A percentile compares a stretch with the other conserved stretches of the same genome.
phyloP scores from a whole-genome alignment of 2,329 filamentous ascomycete genomes.

The Ilyonectria sp. region DNA sequence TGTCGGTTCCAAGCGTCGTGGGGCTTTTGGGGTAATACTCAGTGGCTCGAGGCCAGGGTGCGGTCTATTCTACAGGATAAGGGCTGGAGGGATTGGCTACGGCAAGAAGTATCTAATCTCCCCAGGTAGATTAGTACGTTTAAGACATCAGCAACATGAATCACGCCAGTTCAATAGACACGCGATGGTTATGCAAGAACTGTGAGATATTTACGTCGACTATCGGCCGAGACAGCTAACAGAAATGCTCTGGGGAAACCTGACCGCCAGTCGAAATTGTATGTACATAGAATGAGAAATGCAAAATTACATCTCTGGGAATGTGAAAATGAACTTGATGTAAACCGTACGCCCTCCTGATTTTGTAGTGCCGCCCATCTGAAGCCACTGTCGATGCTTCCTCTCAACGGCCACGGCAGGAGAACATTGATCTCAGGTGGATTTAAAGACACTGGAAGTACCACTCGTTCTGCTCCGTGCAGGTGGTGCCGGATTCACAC shows the following conservation, averaged over 20 bases:
- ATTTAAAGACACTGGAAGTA: conserved; percentile 56
- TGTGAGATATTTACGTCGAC: not conserved
- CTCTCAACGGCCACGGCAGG: not conserved
- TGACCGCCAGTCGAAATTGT: conserved; percentile 5
- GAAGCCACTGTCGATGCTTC: not conserved
- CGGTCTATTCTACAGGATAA: conserved; percentile 63
- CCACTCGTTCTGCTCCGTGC: conserved; percentile 54
- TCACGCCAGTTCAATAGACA: not conserved
- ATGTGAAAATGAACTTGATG: not conserved
- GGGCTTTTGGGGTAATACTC: conserved; percentile 74
- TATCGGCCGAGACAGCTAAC: not conserved
- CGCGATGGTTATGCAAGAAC: not conserved
- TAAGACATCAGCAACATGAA: not conserved
- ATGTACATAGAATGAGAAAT: conserved; percentile 23
- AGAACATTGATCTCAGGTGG: not conserved
- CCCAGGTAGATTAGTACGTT: not conserved
- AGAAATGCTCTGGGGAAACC: not conserved
- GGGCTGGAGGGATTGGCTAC: conserved; percentile 63
- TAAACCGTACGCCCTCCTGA: not conserved
- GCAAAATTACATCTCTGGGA: not conserved
- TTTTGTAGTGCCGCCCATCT: not conserved
- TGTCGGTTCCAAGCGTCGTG: conserved; percentile 73
- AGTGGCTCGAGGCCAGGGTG: conserved; percentile 70
- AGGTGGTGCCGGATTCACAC: conserved; percentile 58
- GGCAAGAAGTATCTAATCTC: conserved; percentile 32